A percentile compares a stretch with the other conserved stretches of the same genome.
Conservation (phyloP, 495 filamentous ascomycete species). For the Cenococcum geophilum region DNA sequence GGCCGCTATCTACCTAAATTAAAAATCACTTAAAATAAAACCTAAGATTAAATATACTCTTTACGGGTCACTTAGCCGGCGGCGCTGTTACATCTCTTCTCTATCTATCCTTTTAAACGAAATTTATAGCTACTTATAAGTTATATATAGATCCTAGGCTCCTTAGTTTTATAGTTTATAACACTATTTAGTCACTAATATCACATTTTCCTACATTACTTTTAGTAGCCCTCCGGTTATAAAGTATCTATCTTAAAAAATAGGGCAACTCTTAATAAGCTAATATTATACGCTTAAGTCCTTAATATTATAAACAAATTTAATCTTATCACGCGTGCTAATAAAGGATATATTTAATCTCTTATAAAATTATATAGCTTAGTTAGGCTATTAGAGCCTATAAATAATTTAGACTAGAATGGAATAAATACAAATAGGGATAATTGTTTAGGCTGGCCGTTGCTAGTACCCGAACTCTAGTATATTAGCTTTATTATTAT, state of each 20-base stretch:
- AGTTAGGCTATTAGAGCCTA: background rate
- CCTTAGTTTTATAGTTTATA: background rate
- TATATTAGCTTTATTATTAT: background rate
- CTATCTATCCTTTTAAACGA: background rate
- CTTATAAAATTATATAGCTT: background rate
- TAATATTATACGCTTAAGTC: background rate
- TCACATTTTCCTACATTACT: background rate
- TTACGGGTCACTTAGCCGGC: slow-evolving; percentile 4
- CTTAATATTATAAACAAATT: background rate
- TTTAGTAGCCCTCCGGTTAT: background rate
- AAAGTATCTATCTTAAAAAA: background rate
- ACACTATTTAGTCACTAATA: background rate
- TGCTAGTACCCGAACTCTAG: background rate
- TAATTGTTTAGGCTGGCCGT: background rate
- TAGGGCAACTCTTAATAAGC: background rate
- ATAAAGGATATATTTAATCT: background rate
- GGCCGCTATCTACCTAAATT: background rate
- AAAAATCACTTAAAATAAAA: background rate
- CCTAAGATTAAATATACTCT: background rate
- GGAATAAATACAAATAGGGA: background rate
- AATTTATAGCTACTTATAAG: background rate
- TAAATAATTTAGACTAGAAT: background rate
- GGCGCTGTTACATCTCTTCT: slow-evolving; percentile 3
- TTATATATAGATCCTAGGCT: background rate
- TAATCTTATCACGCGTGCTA: background rate